Evolutionary conservation across 768 basidiomycete species (phyloP), one percentile per base, ranked within the genome.

Genomic region (Panaeolus cyanescens): DNA sequence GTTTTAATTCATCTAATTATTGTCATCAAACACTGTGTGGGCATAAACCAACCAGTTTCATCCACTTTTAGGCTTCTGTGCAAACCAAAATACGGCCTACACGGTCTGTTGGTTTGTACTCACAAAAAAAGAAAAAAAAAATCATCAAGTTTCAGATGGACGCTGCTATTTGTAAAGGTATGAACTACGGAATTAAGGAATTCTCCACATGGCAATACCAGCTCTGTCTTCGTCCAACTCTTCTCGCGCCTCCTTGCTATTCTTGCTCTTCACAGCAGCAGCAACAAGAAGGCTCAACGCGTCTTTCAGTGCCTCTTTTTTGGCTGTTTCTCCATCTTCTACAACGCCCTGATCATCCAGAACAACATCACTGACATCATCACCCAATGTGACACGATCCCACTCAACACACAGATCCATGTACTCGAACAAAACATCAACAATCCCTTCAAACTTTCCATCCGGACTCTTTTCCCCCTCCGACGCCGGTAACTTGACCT

Each of bases 131-230:
- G 19, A 12, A 42, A 20, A 22, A 42, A 20, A 12, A 20, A 42
- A 20, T 28, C 22, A 50, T 50, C 45, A 50, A 28, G 45, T 50
- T 50, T 50, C 45, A 50, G 19, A 4, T 15, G 25, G 15, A 50
- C 45, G 45, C 45, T 50, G 45, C 22, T 50, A 50, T 30, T 50
- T 15, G 34, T 33, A 20, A 36, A 37, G 4, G 34, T 2, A 25
- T 54, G 20, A 32, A 28, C 39, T 20, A 45, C 22, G 20, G 30
- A 6, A 39, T 67, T 63, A 88, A 19, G 85, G 84, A 56, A 89
- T 87, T 50, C 87, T 72, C 85, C 86, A 88, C 80, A 89, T 85
- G 2, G 83, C 87, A 59, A 90, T 85, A 1, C 88, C 87, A 62
- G 80, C 79, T 50, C 86, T 72, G 54, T 84, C 83, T 55, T 79